Evolutionary conservation across 1,284 basidiomycete genomes (phyloP), one percentile per base, ranked within the genome.

Genomic region (Pseudozyma hubeiensis): DNA sequence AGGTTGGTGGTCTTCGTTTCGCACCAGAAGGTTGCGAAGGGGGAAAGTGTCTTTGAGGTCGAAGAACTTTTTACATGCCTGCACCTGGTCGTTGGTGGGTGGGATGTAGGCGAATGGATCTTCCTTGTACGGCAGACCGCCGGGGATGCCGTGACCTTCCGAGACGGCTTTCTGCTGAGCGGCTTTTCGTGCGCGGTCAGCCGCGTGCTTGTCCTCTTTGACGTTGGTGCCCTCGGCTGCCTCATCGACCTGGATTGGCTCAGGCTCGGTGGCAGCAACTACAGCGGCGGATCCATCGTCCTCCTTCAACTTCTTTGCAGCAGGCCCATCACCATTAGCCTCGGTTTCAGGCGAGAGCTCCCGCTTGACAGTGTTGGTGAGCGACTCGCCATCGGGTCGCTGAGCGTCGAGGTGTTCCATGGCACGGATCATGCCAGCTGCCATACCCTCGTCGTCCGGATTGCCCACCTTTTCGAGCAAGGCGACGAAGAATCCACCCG

Each of bases 401-500:
- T 49, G 43, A 19, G 77, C 53, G 35, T 67, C 67, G 48, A 77
- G 71, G 17, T 74, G 64, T 17, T 79, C 79, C 66, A 81, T 77
- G 10, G 81, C 81, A 5, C 80, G 73, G 34, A 76, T 64, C 77
- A 83, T 83, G 24, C 81, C 81, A n/a, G 63, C 59, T 1, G 81
- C 78, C 73, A 82, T 74, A n/a, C 79, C 75, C 51, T 74, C 79
- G 39, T 70, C 73, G n/a, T 81, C 69, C 2, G 53, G 50, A 44
- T 72, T 67, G 44, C 73, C 75, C 5, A 72, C 67, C 79, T 87
- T 88, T 79, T 94, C 89, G 37, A 99, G 86, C 0, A 97, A 91
- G 16, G 94, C 93, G 30, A 99, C 91, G 81, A 97, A 99, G 87
- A 99, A 99, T 0, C 94, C 97, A 11, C 97, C 97, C 0, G 95